phyloP scores from a whole-genome alignment of 371 early-diverging fungal species.

The Gilbertella persicaria region DNA sequence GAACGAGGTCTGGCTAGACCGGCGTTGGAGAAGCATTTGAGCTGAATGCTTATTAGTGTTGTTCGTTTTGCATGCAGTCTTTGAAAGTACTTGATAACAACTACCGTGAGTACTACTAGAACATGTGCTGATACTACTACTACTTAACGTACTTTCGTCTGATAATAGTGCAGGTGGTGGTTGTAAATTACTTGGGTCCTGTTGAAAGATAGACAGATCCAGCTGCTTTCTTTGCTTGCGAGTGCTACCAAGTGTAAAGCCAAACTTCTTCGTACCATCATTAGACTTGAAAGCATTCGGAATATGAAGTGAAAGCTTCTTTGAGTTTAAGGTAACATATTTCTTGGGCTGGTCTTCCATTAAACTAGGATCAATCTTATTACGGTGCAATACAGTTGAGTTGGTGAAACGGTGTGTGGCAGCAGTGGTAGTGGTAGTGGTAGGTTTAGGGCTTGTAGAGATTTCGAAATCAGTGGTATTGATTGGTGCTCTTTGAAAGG shows the following conservation, averaged over 20 bases:
- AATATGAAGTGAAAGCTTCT: constrained; percentile 41
- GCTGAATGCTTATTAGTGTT: constrained; percentile 5
- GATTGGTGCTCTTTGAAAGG: constrained; percentile 29
- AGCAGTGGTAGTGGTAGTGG: constrained; percentile 21
- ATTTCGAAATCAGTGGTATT: constrained; percentile 23
- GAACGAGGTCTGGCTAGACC: constrained; percentile 37
- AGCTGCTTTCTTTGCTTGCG: constrained; percentile 43
- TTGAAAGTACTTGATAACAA: constrained; percentile 10
- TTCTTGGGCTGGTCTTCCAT: constrained; percentile 11
- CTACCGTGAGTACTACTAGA: constrained; percentile 17
- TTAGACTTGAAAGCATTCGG: constrained; percentile 26
- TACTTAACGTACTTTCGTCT: constrained; percentile 45
- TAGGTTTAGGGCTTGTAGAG: constrained; percentile 9
- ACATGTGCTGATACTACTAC: constrained; percentile 38
- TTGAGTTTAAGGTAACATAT: constrained; percentile 26
- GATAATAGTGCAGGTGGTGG: constrained; percentile 37
- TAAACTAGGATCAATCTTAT: constrained; percentile 30
- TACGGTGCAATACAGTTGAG: constrained; percentile 25
- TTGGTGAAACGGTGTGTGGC: constrained; percentile 33
- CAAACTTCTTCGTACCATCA: constrained; percentile 31
- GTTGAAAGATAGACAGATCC: constrained; percentile 36
- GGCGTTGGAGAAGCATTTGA: constrained; percentile 15
- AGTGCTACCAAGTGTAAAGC: constrained; percentile 29
- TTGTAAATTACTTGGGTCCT: constrained; percentile 14
- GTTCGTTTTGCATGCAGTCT: constrained; percentile 2